Conservation (phyloP, 371 early-diverging fungal genomes). For the Batrachochytrium dendrobatidis region DNA sequence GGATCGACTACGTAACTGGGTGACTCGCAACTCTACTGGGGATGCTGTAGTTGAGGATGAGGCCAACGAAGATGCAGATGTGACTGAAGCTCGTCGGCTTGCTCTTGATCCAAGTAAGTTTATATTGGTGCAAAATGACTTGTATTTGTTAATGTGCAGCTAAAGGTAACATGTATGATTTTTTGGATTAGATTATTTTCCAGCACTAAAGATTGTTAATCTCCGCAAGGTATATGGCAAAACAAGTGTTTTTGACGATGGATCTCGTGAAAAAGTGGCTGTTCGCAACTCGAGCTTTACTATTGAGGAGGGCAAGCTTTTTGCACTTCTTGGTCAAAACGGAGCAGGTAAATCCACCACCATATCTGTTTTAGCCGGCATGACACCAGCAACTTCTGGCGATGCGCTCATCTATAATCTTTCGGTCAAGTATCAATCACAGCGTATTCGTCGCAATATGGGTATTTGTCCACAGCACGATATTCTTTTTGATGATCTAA, state of each 20-base stretch:
- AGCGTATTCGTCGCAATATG: slow-evolving; percentile 41
- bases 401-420: slow-evolving; percentile 51
- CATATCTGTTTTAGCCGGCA: slow-evolving; percentile 51
- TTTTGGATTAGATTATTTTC: slow-evolving; percentile 5
- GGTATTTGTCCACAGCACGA: slow-evolving; percentile 66
- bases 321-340: too few relatives aligned
- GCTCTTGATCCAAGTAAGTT: slow-evolving; percentile 21
- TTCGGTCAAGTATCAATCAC: slow-evolving; percentile 44
- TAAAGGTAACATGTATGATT: too few relatives aligned
- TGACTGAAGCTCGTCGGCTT: slow-evolving; percentile 32
- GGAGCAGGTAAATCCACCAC: slow-evolving; percentile 65
- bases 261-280: slow-evolving; percentile 53
- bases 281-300: slow-evolving; percentile 50
- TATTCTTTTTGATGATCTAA: slow-evolving; percentile 59
- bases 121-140: too few relatives aligned
- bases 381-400: slow-evolving; percentile 53
- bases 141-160: too few relatives aligned
- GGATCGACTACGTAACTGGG: slow-evolving; percentile 18
- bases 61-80: slow-evolving; percentile 50
- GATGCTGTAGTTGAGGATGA: slow-evolving; percentile 2
- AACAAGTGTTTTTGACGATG: slow-evolving; percentile 27
- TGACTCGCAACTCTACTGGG: not conserved
- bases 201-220: slow-evolving; percentile 49
- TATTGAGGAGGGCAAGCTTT: slow-evolving; percentile 52
- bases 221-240: slow-evolving; percentile 51